Evolutionary conservation across 83 land plant species (phyloP).

Genomic region (Isoetes engelmannii): DNA sequence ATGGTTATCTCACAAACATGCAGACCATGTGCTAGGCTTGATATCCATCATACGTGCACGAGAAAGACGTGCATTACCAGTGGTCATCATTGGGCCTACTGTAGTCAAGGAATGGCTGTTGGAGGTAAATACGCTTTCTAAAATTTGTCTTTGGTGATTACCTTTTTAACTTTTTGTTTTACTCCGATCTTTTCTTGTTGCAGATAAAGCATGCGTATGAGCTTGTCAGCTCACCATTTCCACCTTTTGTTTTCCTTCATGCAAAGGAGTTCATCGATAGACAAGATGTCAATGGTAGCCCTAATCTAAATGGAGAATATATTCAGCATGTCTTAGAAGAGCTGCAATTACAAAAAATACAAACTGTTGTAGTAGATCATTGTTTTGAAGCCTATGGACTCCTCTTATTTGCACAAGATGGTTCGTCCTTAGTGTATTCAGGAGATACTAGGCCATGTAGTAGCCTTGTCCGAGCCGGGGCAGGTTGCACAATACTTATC

Average conservation of each 20-base stretch:
- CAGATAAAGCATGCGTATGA: background rate
- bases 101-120: constrained; percentile 20
- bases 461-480: constrained; percentile 26
- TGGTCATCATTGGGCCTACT: constrained; percentile 22
- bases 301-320: background rate
- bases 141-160: background rate
- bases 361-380: constrained; percentile 25
- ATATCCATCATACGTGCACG: constrained; percentile 18
- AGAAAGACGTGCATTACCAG: background rate
- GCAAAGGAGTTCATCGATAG: constrained; percentile 10
- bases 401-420: constrained; percentile 16
- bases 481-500: constrained; percentile 34
- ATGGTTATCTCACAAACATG: constrained; percentile 38
- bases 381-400: constrained; percentile 32
- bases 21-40: constrained; percentile 34
- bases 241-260: constrained; percentile 1
- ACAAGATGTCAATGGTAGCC: constrained; percentile 1
- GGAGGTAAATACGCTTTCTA: constrained; percentile 16
- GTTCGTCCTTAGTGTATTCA: constrained; percentile 31
- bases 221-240: background rate
- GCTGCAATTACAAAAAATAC: constrained; percentile 17
- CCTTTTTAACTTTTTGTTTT: background rate
- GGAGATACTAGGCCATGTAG: constrained; percentile 35
- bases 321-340: constrained; percentile 15
- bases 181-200: background rate